Percentiles rank a stretch among this genome's conserved stretches.
Conservation (phyloP, 148 eudicot genomes). For the Talinum fruticosum region DNA sequence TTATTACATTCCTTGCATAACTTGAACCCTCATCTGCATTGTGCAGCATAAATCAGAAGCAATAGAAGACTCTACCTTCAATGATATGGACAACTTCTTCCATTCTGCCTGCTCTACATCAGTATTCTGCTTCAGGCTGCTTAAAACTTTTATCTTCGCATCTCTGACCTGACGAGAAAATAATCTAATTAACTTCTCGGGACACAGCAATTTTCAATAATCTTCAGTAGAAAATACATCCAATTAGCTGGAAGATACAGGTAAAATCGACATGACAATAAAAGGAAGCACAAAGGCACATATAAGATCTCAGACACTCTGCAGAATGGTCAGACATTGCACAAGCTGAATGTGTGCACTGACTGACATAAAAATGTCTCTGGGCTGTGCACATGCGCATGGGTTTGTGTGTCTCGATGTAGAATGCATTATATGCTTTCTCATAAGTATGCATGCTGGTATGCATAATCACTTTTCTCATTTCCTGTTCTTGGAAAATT, state of each 20-base stretch:
- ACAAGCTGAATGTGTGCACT: too few species aligned
- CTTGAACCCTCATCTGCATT: background rate
- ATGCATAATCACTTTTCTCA: too few species aligned
- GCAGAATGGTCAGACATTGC: too few species aligned
- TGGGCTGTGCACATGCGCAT: background rate
- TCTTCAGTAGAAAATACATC: background rate
- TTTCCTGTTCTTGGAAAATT: too few species aligned
- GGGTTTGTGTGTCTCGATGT: too few species aligned
- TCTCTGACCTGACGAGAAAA: conserved; percentile 65
- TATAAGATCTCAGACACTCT: too few species aligned
- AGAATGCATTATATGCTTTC: too few species aligned
- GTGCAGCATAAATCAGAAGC: background rate
- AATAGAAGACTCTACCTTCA: conserved; percentile 51
- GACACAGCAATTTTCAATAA: background rate
- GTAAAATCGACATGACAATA: background rate
- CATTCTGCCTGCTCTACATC: conserved; percentile 76
- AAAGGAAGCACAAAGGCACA: background rate
- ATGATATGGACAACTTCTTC: conserved; percentile 59
- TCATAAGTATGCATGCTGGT: too few species aligned
- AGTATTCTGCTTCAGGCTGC: conserved; percentile 66
- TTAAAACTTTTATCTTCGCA: conserved; percentile 77
- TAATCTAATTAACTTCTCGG: conserved; percentile 1
- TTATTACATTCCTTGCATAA: background rate
- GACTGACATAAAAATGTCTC: background rate
- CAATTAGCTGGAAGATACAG: background rate